Conservation (phyloP, 176 grass and related monocot genomes). For the Avena atlantica region DNA sequence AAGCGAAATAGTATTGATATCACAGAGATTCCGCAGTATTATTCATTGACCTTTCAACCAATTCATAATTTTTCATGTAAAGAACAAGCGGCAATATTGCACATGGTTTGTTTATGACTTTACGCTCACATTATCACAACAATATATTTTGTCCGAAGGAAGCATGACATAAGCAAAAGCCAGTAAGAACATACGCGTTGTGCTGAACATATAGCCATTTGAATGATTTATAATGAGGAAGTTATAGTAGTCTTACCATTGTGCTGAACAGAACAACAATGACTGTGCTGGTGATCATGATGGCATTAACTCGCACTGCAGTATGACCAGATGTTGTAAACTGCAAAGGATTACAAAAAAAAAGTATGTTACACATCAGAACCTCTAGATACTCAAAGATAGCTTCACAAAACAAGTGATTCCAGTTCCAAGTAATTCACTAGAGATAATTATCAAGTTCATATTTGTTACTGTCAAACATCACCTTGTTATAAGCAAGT, state of each 20-base stretch:
- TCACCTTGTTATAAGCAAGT: constrained; percentile 99
- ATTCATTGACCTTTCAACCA: neutral
- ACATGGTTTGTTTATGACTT: neutral
- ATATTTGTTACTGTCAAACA: constrained; percentile 30
- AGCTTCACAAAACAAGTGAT: neutral
- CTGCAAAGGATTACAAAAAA: constrained; percentile 53
- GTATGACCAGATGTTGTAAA: constrained; percentile 80
- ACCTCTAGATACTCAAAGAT: constrained; percentile 16
- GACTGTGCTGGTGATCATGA: constrained; percentile 96
- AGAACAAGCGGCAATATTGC: constrained; percentile 16
- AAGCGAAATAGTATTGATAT: constrained; percentile 30
- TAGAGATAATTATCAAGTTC: constrained; percentile 27
- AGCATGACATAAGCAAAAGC: neutral
- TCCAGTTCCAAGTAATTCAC: constrained; percentile 24
- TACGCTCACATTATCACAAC: neutral
- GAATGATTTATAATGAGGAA: constrained; percentile 25
- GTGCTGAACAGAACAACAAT: constrained; percentile 99
- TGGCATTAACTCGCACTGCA: constrained; percentile 63
- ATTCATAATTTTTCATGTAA: constrained; percentile 25
- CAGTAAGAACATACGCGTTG: neutral
- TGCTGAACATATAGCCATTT: constrained; percentile 9
- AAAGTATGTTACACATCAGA: constrained; percentile 36
- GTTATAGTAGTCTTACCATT: constrained; percentile 56
- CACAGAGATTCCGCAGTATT: neutral
- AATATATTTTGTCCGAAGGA: neutral